These are phyloP conservation scores for Takakia lepidozioides DNA, from an alignment of 225 moss, liverwort and hornwort species.

Conservation along the genomic window DNA sequence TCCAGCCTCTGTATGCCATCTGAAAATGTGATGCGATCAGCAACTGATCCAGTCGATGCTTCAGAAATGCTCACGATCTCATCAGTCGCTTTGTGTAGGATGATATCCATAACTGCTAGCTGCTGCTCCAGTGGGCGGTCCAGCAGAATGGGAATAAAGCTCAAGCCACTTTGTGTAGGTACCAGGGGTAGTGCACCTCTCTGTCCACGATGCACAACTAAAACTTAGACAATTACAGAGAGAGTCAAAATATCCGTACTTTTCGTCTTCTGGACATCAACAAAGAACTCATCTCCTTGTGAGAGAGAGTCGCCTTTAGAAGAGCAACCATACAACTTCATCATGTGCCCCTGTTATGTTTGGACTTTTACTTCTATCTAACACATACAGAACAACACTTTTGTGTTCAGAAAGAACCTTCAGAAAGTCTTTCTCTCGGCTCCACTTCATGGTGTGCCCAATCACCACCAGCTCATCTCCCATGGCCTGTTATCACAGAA, in stretches of 20 bases:
- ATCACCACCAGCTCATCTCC: slow-evolving; percentile 45
- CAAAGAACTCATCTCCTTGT: too few relatives aligned
- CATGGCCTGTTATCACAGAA: slow-evolving; percentile 15
- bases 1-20: slow-evolving; percentile 68
- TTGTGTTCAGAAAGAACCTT: slow-evolving; percentile 31
- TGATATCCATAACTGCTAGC: slow-evolving; percentile 51
- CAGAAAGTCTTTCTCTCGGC: slow-evolving; percentile 77
- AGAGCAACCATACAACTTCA: too few relatives aligned
- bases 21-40: slow-evolving; percentile 63
- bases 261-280: too few relatives aligned
- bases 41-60: slow-evolving; percentile 25
- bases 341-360: too few relatives aligned
- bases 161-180: slow-evolving; percentile 41
- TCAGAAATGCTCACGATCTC: slow-evolving; percentile 46
- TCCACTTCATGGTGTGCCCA: slow-evolving; percentile 90
- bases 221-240: too few relatives aligned
- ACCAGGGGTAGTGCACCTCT: slow-evolving; percentile 74
- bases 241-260: too few relatives aligned
- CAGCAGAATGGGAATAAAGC: slow-evolving; percentile 61
- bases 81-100: slow-evolving; percentile 89
- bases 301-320: too few relatives aligned
- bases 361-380: background rate
- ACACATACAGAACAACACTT: background rate
- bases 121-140: slow-evolving; percentile 50
- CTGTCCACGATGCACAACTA: slow-evolving; percentile 36